These are phyloP conservation scores for Apocynum venetum DNA, from an alignment of 257 asterid species.

Conservation along the genomic window DNA sequence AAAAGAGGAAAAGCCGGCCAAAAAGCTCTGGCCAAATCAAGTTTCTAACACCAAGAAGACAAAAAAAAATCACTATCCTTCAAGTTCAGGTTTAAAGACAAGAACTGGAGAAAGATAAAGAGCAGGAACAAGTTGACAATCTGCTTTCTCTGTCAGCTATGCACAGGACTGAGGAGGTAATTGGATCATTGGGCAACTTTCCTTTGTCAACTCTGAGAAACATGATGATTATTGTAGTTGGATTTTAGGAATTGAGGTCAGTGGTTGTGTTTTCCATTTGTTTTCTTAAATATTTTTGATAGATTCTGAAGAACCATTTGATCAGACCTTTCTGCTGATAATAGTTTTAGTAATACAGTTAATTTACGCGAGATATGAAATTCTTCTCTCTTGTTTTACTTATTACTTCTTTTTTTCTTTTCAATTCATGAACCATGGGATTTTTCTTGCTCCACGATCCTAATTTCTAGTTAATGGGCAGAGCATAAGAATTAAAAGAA, in stretches of 20 bases:
- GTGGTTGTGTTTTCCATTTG: background rate
- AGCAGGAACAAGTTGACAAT: constrained; percentile 33
- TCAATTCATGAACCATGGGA: background rate
- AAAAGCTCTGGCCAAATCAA: background rate
- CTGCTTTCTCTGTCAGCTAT: background rate
- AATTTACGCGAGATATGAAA: background rate
- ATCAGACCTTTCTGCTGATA: background rate
- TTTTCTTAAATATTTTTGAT: background rate
- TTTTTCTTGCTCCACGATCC: background rate
- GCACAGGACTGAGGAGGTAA: constrained; percentile 18
- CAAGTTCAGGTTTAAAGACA: constrained; percentile 50
- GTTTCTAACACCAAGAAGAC: background rate
- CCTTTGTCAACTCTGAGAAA: background rate
- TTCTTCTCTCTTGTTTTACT: background rate
- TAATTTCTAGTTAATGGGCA: background rate
- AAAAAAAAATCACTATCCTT: constrained; percentile 25
- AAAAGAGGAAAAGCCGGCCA: background rate
- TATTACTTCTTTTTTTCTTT: background rate
- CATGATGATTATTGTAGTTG: background rate
- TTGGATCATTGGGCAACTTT: constrained; percentile 8
- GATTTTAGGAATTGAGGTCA: background rate
- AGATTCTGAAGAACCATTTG: background rate
- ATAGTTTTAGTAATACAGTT: background rate
- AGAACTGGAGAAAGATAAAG: constrained; percentile 32
- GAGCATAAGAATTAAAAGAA: background rate